phyloP scores from a whole-genome alignment of 2,329 filamentous ascomycete species.

The Tolypocladium nubicola region DNA sequence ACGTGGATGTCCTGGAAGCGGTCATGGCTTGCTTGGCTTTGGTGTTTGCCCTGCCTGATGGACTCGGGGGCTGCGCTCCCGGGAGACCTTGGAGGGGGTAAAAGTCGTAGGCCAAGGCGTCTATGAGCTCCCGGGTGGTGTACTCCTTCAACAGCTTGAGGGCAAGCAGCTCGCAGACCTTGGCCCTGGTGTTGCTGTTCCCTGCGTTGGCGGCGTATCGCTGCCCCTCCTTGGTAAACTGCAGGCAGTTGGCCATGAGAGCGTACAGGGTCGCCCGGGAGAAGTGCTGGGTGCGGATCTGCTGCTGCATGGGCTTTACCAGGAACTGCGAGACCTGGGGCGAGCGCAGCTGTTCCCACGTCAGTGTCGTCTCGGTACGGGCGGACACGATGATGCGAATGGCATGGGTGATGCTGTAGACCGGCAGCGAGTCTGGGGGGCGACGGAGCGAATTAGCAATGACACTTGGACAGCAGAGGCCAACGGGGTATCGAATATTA shows the following conservation, averaged over 20 bases:
- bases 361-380: slow-evolving; percentile 81
- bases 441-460: slow-evolving; percentile 3
- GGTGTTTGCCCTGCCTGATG: slow-evolving; percentile 20
- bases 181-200: slow-evolving; percentile 70
- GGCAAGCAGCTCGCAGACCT: slow-evolving; percentile 83
- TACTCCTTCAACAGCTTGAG: slow-evolving; percentile 88
- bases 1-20: slow-evolving; percentile 71
- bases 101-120: slow-evolving; percentile 91
- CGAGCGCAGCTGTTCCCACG: slow-evolving; percentile 93
- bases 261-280: slow-evolving; percentile 81
- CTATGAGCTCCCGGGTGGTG: slow-evolving; percentile 79
- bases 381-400: slow-evolving; percentile 77
- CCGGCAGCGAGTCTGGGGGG: slow-evolving; percentile 63
- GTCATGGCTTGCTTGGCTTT: slow-evolving; percentile 38
- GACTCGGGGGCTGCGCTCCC: slow-evolving; percentile 27
- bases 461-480: background rate
- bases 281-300: slow-evolving; percentile 74
- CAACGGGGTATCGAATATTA: slow-evolving; percentile 20
- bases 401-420: slow-evolving; percentile 84
- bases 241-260: slow-evolving; percentile 84
- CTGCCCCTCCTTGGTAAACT: slow-evolving; percentile 82
- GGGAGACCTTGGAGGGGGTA: slow-evolving; percentile 78
- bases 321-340: slow-evolving; percentile 94
- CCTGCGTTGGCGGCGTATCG: slow-evolving; percentile 75
- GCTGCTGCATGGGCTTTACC: slow-evolving; percentile 88